Conservation (phyloP, 805 yeast species). For the Barnettozyma vustinii region DNA sequence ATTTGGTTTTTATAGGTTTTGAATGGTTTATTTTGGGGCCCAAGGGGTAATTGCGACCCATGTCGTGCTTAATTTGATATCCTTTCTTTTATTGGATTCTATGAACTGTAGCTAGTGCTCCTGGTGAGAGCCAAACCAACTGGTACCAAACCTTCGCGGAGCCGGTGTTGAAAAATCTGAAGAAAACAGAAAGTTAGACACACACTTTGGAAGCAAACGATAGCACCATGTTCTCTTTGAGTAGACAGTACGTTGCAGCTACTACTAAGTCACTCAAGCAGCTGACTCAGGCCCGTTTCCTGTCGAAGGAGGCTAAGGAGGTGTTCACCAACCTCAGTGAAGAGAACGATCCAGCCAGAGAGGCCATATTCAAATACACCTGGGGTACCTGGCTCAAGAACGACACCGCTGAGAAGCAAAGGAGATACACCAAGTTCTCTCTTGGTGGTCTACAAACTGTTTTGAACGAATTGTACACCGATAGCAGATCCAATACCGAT, state of each 20-base stretch:
- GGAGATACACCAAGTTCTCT: conserved; percentile 76
- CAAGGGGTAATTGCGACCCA: background rate
- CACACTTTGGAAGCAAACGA: background rate
- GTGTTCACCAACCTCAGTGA: conserved; percentile 50
- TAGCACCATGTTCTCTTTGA: conserved; percentile 14
- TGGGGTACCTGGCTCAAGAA: conserved; percentile 95
- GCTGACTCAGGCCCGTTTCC: conserved; percentile 18
- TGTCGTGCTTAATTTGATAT: background rate
- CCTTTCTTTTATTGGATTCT: background rate
- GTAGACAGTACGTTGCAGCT: conserved; percentile 8
- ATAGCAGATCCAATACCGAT: conserved; percentile 30
- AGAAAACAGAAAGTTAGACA: background rate
- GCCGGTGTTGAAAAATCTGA: background rate
- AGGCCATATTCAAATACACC: conserved; percentile 74
- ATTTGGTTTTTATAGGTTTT: background rate
- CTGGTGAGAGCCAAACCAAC: background rate
- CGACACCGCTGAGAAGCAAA: conserved; percentile 66
- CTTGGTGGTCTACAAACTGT: conserved; percentile 65
- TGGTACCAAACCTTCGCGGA: background rate
- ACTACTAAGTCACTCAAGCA: background rate
- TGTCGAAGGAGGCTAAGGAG: conserved; percentile 28
- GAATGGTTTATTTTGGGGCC: background rate
- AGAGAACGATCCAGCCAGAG: conserved; percentile 61
- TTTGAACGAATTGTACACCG: conserved; percentile 38
- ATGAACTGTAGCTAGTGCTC: background rate